Evolutionary conservation across 768 basidiomycete species (phyloP), one percentile per base, ranked within the genome.

Genomic region (Termitomyces bulborhizus): DNA sequence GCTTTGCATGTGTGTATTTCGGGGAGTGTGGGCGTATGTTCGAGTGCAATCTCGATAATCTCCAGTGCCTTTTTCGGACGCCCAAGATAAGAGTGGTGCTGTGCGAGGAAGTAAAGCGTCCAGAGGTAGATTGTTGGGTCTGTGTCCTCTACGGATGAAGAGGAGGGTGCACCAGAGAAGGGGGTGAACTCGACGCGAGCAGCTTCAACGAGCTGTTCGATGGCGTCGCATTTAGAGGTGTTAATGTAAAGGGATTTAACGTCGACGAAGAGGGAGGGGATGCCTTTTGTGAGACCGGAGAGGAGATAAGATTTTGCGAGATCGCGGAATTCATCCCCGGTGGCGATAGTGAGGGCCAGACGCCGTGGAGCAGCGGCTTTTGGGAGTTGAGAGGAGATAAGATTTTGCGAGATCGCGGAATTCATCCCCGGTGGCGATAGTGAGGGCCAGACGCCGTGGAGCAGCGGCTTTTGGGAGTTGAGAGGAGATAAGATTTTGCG

Each of bases 51-150:
- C 16, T 83, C 75, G 15, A 98, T 74, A 5, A 88, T 71, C 15
- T 76, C 70, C 8, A 96, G 71, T 0, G 94, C 82, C 27, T 76
- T 71, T 47, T 64, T 60, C 26, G 74, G 73, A 40, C 77, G 74
- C 0, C 77, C 75, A 1, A 90, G 73, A 65, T 79, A 81, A 0
- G 90, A 88, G 64, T 91, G 78, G 66, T 95, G 94, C 62, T 96
- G 92, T 0, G 93, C 86, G 48, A 98, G 85, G 77, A 90, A 97
- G 73, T 96, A 98, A 39, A 98, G 81, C 9, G 89, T 86, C 97
- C 97, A 99, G 11, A 98, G 80, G 62, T 96, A 89, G 15, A 83
- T 85, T 4, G 92, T 85, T 1, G 96, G 94, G 43, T 87, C 84
- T 27, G 73, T 59, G 21, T 54, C 56, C 1, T 41, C 39, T 26